Conservation (phyloP, 2,329 filamentous ascomycete species). For the Clarireedia paspali region DNA sequence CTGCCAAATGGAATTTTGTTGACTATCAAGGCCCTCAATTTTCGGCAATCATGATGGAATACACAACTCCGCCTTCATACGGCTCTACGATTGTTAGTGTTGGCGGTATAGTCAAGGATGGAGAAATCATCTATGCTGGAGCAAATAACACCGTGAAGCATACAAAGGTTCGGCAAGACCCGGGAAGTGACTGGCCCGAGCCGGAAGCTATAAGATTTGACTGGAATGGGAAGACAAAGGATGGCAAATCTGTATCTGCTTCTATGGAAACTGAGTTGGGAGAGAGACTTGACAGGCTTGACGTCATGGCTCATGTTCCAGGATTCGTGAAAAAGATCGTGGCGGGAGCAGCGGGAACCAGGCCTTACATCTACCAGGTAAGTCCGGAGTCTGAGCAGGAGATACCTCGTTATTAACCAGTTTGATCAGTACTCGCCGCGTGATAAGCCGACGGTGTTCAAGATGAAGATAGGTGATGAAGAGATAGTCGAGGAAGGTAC, state of each 20-base stretch:
- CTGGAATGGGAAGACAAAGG: conserved; percentile 73
- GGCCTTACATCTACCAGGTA: conserved; percentile 97
- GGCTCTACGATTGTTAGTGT: conserved; percentile 77
- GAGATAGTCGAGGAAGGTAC: conserved; percentile 70
- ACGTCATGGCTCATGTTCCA: conserved; percentile 95
- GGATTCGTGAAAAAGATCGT: conserved; percentile 94
- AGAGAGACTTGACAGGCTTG: conserved; percentile 69
- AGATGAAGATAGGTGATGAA: conserved; percentile 77
- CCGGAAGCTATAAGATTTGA: conserved; percentile 66
- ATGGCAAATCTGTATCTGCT: conserved; percentile 65
- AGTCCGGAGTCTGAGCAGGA: conserved; percentile 22
- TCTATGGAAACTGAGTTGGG: conserved; percentile 62
- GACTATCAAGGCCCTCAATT: conserved; percentile 83
- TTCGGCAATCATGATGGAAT: conserved; percentile 93
- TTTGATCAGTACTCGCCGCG: conserved; percentile 57
- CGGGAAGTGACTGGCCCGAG: conserved; percentile 81
- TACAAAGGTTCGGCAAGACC: conserved; percentile 60
- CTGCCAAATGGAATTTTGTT: conserved; percentile 86
- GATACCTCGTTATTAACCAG: conserved; percentile 18
- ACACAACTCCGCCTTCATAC: conserved; percentile 87
- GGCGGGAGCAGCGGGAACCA: conserved; percentile 78
- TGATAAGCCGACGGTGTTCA: conserved; percentile 58
- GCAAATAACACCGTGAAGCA: conserved; percentile 59
- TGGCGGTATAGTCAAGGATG: conserved; percentile 74
- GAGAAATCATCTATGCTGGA: conserved; percentile 69